A percentile compares a stretch with the other conserved stretches of the same genome.
Evolutionary conservation across 768 basidiomycete genomes (phyloP).

Genomic region (Galerina marginata): DNA sequence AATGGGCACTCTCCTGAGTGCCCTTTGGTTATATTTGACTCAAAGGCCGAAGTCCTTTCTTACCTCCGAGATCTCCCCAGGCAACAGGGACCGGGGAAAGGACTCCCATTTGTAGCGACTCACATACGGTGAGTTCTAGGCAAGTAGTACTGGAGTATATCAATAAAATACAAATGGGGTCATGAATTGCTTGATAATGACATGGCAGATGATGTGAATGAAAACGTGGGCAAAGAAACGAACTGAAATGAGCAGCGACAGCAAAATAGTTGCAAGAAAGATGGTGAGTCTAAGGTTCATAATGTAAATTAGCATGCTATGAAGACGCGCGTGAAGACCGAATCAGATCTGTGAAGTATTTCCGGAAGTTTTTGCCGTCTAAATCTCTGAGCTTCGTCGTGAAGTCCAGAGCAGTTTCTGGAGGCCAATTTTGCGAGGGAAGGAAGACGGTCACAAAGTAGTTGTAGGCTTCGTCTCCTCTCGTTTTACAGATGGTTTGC

Average conservation of each 20-base stretch:
- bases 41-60: conserved; percentile 1
- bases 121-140: neutral
- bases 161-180: conserved; percentile 3
- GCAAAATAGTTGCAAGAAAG: neutral
- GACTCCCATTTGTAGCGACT: too few species aligned
- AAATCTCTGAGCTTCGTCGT: conserved; percentile 74
- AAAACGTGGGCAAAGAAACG: neutral
- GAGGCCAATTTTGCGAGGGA: conserved; percentile 88
- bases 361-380: conserved; percentile 79
- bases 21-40: conserved; percentile 10
- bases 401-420: conserved; percentile 77
- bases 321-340: conserved; percentile 69
- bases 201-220: neutral
- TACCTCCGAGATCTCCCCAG: too few species aligned
- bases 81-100: too few species aligned
- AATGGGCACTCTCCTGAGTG: neutral
- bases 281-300: neutral
- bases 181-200: neutral
- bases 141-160: conserved; percentile 3
- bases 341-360: conserved; percentile 88
- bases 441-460: conserved; percentile 83
- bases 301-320: conserved; percentile 39
- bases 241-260: conserved; percentile 6
- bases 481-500: conserved; percentile 74
- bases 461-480: conserved; percentile 83